Evolutionary conservation across 495 filamentous ascomycete genomes (phyloP).

Genomic region (Aspergillus avenaceus): DNA sequence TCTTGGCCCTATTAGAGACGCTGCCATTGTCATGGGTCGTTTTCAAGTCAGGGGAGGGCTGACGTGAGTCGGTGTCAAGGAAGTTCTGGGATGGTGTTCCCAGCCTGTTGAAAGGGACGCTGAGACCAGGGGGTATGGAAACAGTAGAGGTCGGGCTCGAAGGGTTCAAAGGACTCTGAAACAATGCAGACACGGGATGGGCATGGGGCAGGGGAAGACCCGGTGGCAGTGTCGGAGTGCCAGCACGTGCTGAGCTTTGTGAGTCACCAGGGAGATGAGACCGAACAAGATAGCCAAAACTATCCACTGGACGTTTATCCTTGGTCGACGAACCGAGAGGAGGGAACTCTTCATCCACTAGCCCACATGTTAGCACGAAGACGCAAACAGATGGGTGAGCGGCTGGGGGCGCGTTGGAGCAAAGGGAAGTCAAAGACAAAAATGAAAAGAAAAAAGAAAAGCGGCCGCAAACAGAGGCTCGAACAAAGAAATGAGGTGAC

Average conservation of each 20-base stretch:
- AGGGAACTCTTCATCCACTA: constrained; percentile 51
- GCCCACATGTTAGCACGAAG: constrained; percentile 19
- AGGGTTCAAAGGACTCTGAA: constrained; percentile 31
- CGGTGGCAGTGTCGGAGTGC: constrained; percentile 61
- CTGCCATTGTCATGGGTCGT: constrained; percentile 10
- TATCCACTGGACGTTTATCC: constrained; percentile 34
- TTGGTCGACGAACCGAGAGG: constrained; percentile 39
- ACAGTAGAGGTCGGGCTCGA: constrained; percentile 33
- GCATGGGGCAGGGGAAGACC: constrained; percentile 57
- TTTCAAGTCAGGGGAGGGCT: constrained; percentile 18
- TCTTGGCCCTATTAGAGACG: constrained; percentile 24
- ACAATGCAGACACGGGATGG: constrained; percentile 42
- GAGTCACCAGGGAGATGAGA: constrained; percentile 37
- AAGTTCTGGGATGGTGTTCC: constrained; percentile 26
- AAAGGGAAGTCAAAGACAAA: too few relatives aligned
- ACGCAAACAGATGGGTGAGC: constrained; percentile 16
- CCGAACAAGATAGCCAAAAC: constrained; percentile 43
- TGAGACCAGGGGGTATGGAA: constrained; percentile 31
- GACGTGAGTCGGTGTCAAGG: constrained; percentile 18
- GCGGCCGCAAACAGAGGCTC: background rate
- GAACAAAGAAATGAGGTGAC: constrained; percentile 7
- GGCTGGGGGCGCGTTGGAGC: constrained; percentile 6
- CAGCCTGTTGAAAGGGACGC: constrained; percentile 19
- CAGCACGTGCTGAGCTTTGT: constrained; percentile 32
- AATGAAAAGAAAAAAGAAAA: constrained; percentile 3